Base-by-base conservation (phyloP, 495 filamentous ascomycete species). In the Beverwykella pulmonaria region DNA sequence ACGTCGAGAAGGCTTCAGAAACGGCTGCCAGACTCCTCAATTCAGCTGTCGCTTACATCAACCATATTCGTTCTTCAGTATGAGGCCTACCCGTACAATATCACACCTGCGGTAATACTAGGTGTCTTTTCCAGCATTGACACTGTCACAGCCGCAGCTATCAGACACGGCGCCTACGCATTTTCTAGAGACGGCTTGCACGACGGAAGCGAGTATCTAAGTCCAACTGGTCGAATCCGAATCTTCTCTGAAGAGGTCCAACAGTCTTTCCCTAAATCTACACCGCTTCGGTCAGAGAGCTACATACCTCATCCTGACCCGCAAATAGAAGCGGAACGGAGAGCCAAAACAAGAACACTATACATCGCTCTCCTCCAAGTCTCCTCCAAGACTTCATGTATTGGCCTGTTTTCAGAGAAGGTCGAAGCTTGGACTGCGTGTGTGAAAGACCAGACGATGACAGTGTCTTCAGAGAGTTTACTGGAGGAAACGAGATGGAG, bases 141-240 rank as follows among this genome's bases (percentile, higher is more conserved):
- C n/a, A 34, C 23, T 2, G 53, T 30, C 6, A 55, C 23, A 1
- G n/a, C 29, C 10, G 53, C 5, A 20, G 53, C 53, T 9, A 29
- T 34, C 10, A 29, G n/a, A 2, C n/a, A 34, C 53, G 53, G 53
- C 53, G 53, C 53, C 53, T 55, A 30, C 53, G 53, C 53, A 20
- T 55, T 55, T 22, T 55, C 53, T 26, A 26, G 53, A 4, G 29
- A 55, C 1, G 53, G 53, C 10, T 34, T 55, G n/a, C 23, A 55
- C 29, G 53, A 55, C 29, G 53, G 53, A 6, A 55, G 23, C 23
- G 53, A 55, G 53, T 55, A 55, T 30, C 53, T 55, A 1, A 55
- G 23, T 12, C 29, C 53, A 20, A 55, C 53, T 4, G 53, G 53
- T 9, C 4, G 53, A 10, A 55, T 55, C 23, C 10, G 26, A 34